Conservation (phyloP, 805 yeast species). For the Yarrowia yakushimensis region DNA sequence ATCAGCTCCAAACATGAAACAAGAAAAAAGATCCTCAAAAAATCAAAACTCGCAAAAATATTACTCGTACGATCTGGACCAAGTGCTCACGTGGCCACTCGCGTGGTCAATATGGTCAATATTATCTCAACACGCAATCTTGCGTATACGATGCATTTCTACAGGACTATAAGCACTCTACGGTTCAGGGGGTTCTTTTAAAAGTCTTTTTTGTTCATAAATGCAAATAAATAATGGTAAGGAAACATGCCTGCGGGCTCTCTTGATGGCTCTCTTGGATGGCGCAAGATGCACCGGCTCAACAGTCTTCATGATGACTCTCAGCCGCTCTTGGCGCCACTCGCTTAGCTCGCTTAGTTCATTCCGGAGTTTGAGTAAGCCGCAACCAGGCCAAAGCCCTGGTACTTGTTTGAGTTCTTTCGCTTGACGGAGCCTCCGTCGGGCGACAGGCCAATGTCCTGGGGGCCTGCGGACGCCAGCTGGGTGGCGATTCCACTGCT, state of each 20-base stretch:
- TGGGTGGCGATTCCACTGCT: constrained; percentile 17
- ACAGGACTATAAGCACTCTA: neutral
- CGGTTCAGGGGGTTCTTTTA: neutral
- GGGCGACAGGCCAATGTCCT: neutral
- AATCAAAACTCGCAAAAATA: too few relatives aligned
- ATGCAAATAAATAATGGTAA: constrained; percentile 18
- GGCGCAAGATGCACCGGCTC: neutral
- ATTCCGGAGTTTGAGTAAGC: constrained; percentile 35
- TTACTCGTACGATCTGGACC: neutral
- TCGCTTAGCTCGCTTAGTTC: neutral
- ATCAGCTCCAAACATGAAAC: too few relatives aligned
- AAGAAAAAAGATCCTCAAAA: too few relatives aligned
- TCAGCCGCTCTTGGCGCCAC: neutral
- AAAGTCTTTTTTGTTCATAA: neutral
- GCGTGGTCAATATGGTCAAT: too few relatives aligned
- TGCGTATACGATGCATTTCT: neutral
- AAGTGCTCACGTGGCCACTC: too few relatives aligned
- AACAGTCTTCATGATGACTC: neutral
- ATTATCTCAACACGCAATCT: neutral
- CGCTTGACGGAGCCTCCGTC: constrained; percentile 22
- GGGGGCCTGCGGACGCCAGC: neutral
- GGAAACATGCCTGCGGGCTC: constrained; percentile 2
- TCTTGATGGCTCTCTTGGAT: neutral
- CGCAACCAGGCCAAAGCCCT: constrained; percentile 39
- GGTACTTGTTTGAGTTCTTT: constrained; percentile 24